These are phyloP conservation scores for Tanacetum coccineum DNA, from an alignment of 129 eudicot species.

Conservation along the genomic window DNA sequence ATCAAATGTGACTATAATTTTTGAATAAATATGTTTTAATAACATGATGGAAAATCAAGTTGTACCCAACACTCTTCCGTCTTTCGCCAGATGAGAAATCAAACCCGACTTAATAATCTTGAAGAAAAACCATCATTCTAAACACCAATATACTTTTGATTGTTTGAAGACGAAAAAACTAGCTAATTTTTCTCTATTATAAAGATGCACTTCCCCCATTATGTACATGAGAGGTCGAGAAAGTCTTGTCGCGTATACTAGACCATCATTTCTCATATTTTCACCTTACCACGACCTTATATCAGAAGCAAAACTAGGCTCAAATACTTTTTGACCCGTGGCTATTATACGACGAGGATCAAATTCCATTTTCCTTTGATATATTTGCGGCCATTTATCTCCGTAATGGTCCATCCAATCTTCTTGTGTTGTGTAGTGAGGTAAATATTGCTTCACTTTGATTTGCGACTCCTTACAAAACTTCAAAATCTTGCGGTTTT, in stretches of 20 bases:
- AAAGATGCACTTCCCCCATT: slow-evolving; percentile 26
- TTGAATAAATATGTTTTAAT: not conserved
- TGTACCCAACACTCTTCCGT: not conserved
- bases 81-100: slow-evolving; percentile 1
- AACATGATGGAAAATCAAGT: slow-evolving; percentile 16
- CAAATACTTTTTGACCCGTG: slow-evolving; percentile 69
- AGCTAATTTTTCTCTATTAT: slow-evolving; percentile 20
- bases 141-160: not conserved
- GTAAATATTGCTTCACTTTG: slow-evolving; percentile 62
- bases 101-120: not conserved
- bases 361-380: slow-evolving; percentile 51
- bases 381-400: slow-evolving; percentile 58
- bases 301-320: slow-evolving; percentile 39
- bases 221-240: slow-evolving; percentile 35
- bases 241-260: slow-evolving; percentile 22
- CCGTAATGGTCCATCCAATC: slow-evolving; percentile 83
- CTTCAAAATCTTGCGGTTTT: slow-evolving; percentile 53
- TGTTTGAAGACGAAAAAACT: not conserved
- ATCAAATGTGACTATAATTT: not conserved
- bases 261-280: not conserved
- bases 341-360: slow-evolving; percentile 72
- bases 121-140: slow-evolving; percentile 19
- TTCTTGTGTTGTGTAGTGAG: slow-evolving; percentile 64
- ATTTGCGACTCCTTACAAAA: slow-evolving; percentile 61
- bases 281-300: slow-evolving; percentile 33